Conservation (phyloP, 106 monocot genomes). For the Apostasia shenzhenica region DNA sequence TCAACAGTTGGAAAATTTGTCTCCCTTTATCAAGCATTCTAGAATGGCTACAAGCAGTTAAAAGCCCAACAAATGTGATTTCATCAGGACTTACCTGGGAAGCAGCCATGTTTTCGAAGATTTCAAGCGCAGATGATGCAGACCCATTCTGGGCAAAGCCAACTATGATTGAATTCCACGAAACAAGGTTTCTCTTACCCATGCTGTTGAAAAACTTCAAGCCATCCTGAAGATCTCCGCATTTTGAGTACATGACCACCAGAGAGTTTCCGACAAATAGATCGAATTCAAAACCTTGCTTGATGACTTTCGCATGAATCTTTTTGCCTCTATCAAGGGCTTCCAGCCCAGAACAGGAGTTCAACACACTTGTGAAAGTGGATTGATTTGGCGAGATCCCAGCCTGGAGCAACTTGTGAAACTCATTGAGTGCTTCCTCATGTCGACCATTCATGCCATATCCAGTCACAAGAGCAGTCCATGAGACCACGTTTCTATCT, state of each 20-base stretch:
- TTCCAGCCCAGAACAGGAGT: constrained; percentile 51
- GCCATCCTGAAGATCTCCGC: constrained; percentile 47
- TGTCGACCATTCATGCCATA: constrained; percentile 45
- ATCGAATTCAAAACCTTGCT: constrained; percentile 42
- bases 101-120: constrained; percentile 44
- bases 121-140: constrained; percentile 30
- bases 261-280: constrained; percentile 72
- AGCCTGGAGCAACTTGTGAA: constrained; percentile 26
- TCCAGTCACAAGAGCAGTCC: constrained; percentile 70
- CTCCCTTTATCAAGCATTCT: constrained; percentile 64
- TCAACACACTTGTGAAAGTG: constrained; percentile 57
- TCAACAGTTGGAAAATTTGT: constrained; percentile 38
- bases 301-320: constrained; percentile 39
- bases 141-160: constrained; percentile 79
- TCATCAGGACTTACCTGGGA: constrained; percentile 47
- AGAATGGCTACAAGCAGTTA: constrained; percentile 80
- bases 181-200: constrained; percentile 46
- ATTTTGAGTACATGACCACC: constrained; percentile 58
- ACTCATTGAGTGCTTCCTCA: constrained; percentile 40
- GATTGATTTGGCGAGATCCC: constrained; percentile 56
- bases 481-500: constrained; percentile 38
- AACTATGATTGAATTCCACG: constrained; percentile 77
- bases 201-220: constrained; percentile 34
- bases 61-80: constrained; percentile 68
- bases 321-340: constrained; percentile 42